Evolutionary conservation across 164 flowering plant genomes (phyloP).

Genomic region (Sedum album): DNA sequence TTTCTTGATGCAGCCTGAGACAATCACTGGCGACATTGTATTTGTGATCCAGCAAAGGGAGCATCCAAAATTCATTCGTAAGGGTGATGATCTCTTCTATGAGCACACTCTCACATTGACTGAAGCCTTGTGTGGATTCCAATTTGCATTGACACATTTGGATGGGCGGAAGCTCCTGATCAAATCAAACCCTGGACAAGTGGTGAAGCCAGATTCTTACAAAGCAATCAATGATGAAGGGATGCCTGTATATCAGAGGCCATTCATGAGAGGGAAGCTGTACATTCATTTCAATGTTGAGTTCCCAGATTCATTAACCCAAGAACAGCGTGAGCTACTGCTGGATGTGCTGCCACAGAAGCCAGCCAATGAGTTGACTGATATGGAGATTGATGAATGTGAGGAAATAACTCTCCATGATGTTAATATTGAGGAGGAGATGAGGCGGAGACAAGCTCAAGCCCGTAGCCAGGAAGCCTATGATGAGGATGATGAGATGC

Average conservation of each 20-base stretch:
- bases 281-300: too few species aligned
- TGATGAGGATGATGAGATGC: slow-evolving; percentile 62
- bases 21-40: slow-evolving; percentile 44
- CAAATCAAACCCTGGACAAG: slow-evolving; percentile 46
- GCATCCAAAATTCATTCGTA: slow-evolving; percentile 44
- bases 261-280: too few species aligned
- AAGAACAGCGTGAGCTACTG: slow-evolving; percentile 34
- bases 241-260: slow-evolving; percentile 58
- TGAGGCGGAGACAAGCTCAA: slow-evolving; percentile 62
- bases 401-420: too few species aligned
- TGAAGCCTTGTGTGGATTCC: slow-evolving; percentile 53
- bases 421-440: too few species aligned
- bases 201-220: slow-evolving; percentile 42
- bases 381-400: too few species aligned
- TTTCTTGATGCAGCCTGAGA: slow-evolving; percentile 39
- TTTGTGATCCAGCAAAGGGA: slow-evolving; percentile 45
- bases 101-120: slow-evolving; percentile 42
- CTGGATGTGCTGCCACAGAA: slow-evolving; percentile 33
- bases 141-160: slow-evolving; percentile 43
- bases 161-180: slow-evolving; percentile 50
- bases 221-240: slow-evolving; percentile 71
- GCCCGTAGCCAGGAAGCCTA: slow-evolving; percentile 55
- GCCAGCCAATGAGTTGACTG: slow-evolving; percentile 22
- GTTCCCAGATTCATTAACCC: slow-evolving; percentile 45
- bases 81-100: slow-evolving; percentile 35